Conservation (phyloP, 1,284 basidiomycete genomes). For the Apiotrichum montevideense region DNA sequence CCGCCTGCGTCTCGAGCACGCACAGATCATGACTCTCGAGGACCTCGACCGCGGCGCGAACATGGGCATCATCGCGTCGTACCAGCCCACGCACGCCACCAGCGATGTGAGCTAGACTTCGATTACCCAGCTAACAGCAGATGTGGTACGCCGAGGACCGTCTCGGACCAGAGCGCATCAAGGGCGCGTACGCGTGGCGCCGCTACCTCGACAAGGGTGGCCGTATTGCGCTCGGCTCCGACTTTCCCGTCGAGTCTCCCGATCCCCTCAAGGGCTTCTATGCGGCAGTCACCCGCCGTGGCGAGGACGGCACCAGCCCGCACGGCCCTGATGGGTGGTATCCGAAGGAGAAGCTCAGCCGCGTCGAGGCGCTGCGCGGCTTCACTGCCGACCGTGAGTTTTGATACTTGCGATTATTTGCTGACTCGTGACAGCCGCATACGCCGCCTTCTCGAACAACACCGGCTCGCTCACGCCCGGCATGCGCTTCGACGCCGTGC, state of each 20-base stretch:
- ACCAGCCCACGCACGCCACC: slow-evolving; percentile 81
- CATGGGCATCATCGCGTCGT: slow-evolving; percentile 80
- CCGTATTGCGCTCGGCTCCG: slow-evolving; percentile 72
- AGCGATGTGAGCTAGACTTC: slow-evolving; percentile 37
- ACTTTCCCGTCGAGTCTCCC: slow-evolving; percentile 75
- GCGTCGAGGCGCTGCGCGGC: slow-evolving; percentile 58
- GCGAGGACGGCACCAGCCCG: slow-evolving; percentile 64
- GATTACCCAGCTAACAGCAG: slow-evolving; percentile 36
- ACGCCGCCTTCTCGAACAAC: slow-evolving; percentile 66
- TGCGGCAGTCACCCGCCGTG: slow-evolving; percentile 71
- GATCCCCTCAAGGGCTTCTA: slow-evolving; percentile 63
- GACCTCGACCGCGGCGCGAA: slow-evolving; percentile 65
- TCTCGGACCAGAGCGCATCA: slow-evolving; percentile 69
- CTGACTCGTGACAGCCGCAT: slow-evolving; percentile 53
- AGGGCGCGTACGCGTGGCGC: slow-evolving; percentile 82
- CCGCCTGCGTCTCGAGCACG: slow-evolving; percentile 80
- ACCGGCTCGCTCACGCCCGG: slow-evolving; percentile 63
- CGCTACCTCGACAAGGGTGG: slow-evolving; percentile 57
- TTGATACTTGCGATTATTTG: too few species aligned
- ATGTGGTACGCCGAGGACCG: slow-evolving; percentile 84
- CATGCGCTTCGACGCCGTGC: slow-evolving; percentile 78
- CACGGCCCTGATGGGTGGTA: slow-evolving; percentile 78
- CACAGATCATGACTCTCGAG: slow-evolving; percentile 68
- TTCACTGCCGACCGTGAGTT: slow-evolving; percentile 67
- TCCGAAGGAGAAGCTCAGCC: slow-evolving; percentile 61